Evolutionary conservation across 2,329 filamentous ascomycete genomes (phyloP), one percentile per base, ranked within the genome.

Genomic region (Cladobotryum mycophilum): DNA sequence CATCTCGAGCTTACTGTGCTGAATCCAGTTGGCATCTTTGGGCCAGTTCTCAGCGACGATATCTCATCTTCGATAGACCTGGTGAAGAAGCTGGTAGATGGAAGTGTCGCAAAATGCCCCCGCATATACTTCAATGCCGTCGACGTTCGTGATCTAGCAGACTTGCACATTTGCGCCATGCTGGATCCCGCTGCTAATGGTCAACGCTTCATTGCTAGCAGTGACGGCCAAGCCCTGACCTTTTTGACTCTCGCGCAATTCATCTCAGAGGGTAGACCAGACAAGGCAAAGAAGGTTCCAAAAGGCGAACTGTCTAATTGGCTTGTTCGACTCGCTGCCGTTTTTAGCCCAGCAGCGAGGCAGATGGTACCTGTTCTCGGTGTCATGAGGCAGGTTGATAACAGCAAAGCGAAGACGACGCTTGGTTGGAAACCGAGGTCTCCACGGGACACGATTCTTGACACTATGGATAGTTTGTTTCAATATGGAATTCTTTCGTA

Each of bases 141-240:
- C 8, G 64, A 66, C 43, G 61, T 63, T 3, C 61, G 63, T 9
- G 63, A 66, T 7, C 52, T 63, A 3, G 61, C 61, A 0, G 49
- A 55, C 17, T 58, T 61, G 1, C 63, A 65, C 46, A 55, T 65
- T 7, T 11, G 25, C 8, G 25, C 25, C 6, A 47, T 36, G 8
- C 15, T 47, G 1, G 30, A 47, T 45, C 48, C 57, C 1, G 55
- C 49, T 9, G 62, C 61, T 4, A 55, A 49, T 1, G 56, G 58
- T 4, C 56, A 61, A 49, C 56, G 65, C 4, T 63, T 67, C 43
- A 51, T 68, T 1, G 51, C 64, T 2, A 54, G 58, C 15, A n/a
- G 43, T 15, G 48, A 51, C 17, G 43, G 43, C 6, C 41, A 41
- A 14, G 42, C 48, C 13, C 13, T 47, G 36, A 43, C 48, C 1